phyloP scores from a whole-genome alignment of 2,329 filamentous ascomycete genomes.

The Hymenoscyphus fraxineus region DNA sequence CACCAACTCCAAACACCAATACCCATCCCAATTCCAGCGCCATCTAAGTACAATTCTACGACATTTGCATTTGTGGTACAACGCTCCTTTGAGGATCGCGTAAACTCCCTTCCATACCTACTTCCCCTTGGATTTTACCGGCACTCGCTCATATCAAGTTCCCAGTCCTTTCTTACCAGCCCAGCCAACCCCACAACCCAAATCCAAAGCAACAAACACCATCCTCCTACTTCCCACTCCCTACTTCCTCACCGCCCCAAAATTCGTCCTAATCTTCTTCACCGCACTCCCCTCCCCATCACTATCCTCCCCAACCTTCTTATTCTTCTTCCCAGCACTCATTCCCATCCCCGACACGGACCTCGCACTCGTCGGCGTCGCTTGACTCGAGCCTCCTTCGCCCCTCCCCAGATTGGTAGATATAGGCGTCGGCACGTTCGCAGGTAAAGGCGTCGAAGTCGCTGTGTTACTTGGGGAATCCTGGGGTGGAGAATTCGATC shows the following conservation, averaged over 20 bases:
- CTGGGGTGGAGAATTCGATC: slow-evolving; percentile 14
- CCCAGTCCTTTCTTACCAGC: background rate
- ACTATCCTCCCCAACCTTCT: slow-evolving; percentile 51
- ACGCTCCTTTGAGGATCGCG: background rate
- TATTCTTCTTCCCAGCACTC: slow-evolving; percentile 42
- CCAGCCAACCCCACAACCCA: background rate
- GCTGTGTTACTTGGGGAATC: slow-evolving; percentile 32
- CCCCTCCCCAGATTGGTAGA: slow-evolving; percentile 51
- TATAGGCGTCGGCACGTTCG: slow-evolving; percentile 52
- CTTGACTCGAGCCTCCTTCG: slow-evolving; percentile 45
- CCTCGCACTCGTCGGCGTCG: slow-evolving; percentile 53
- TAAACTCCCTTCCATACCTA: no score
- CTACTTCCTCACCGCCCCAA: slow-evolving; percentile 31
- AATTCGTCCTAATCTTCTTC: slow-evolving; percentile 34
- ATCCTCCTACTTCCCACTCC: background rate
- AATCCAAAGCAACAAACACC: background rate
- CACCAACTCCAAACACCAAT: background rate
- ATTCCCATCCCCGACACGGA: slow-evolving; percentile 37
- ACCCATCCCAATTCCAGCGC: background rate
- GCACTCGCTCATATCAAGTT: background rate
- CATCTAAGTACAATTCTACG: background rate
- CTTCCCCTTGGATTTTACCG: no score
- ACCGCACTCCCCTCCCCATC: slow-evolving; percentile 52
- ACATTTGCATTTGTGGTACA: background rate
- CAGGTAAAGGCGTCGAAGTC: slow-evolving; percentile 32